A percentile compares a stretch with the other conserved stretches of the same genome.
Evolutionary conservation across 768 basidiomycete species (phyloP).

Genomic region (Asterophora parasitica): DNA sequence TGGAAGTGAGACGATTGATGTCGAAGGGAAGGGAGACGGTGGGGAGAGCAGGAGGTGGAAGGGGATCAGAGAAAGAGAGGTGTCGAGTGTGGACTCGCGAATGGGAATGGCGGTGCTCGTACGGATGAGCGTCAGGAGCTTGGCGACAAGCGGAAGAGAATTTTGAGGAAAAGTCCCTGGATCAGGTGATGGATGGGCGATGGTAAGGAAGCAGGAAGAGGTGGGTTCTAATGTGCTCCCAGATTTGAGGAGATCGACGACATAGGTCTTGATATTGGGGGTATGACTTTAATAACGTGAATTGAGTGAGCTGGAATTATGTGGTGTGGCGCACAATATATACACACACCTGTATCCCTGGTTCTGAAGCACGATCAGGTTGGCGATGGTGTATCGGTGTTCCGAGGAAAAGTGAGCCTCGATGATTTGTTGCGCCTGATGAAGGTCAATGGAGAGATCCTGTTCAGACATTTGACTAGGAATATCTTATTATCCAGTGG

Average conservation of each 20-base stretch:
- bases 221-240: slow-evolving; percentile 5
- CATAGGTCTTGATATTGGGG: slow-evolving; percentile 15
- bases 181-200: slow-evolving; percentile 16
- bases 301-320: background rate
- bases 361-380: slow-evolving; percentile 11
- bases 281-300: slow-evolving; percentile 9
- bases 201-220: slow-evolving; percentile 26
- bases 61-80: slow-evolving; percentile 39
- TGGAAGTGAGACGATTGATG: slow-evolving; percentile 32
- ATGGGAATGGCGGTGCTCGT: slow-evolving; percentile 46
- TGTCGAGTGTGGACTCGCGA: slow-evolving; percentile 44
- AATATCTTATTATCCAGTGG: background rate
- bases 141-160: slow-evolving; percentile 31
- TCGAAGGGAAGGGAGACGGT: slow-evolving; percentile 31
- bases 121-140: slow-evolving; percentile 38
- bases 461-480: background rate
- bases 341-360: slow-evolving; percentile 16
- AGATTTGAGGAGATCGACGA: slow-evolving; percentile 13
- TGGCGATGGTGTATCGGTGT: slow-evolving; percentile 8
- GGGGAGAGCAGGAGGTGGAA: slow-evolving; percentile 50
- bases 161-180: slow-evolving; percentile 27
- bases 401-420: slow-evolving; percentile 9
- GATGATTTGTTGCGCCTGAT: slow-evolving; percentile 14
- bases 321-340: background rate
- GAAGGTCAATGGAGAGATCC: slow-evolving; percentile 9